These are phyloP conservation scores for Phytophthora nicotianae DNA, from an alignment of 352 stramenopile species.

Conservation along the genomic window DNA sequence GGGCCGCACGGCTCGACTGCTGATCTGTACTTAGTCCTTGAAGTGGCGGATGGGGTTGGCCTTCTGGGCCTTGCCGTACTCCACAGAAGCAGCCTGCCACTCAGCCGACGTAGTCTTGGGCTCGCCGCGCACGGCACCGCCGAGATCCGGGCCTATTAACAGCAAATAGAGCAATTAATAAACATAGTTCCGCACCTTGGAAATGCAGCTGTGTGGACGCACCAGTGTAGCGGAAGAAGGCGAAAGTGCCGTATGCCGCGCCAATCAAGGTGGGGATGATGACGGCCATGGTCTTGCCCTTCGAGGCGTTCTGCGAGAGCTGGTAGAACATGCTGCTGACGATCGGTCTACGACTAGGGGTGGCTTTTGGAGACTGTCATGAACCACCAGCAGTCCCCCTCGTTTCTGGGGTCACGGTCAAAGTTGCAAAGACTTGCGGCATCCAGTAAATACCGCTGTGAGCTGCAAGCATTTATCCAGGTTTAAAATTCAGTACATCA, in stretches of 20 bases:
- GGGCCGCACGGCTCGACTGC: slow-evolving; percentile 12
- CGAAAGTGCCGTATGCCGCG: slow-evolving; percentile 54
- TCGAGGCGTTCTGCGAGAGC: slow-evolving; percentile 72
- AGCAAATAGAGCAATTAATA: background rate
- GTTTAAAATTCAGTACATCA: background rate
- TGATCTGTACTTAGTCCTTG: slow-evolving; percentile 66
- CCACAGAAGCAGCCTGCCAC: slow-evolving; percentile 74
- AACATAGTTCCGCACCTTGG: background rate
- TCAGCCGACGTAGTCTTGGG: slow-evolving; percentile 80
- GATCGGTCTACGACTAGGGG: slow-evolving; percentile 19
- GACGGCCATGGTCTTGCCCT: slow-evolving; percentile 58
- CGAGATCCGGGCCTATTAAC: slow-evolving; percentile 61
- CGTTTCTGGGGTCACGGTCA: slow-evolving; percentile 34
- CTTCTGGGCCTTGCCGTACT: slow-evolving; percentile 83
- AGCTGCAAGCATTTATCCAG: background rate
- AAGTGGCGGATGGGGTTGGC: slow-evolving; percentile 86
- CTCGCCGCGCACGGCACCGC: slow-evolving; percentile 49
- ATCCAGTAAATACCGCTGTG: slow-evolving; percentile 1
- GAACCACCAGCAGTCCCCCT: slow-evolving; percentile 34
- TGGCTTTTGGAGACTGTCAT: slow-evolving; percentile 38
- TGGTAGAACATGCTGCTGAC: slow-evolving; percentile 61
- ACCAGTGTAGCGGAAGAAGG: slow-evolving; percentile 71
- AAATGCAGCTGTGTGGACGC: slow-evolving; percentile 6
- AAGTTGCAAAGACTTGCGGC: slow-evolving; percentile 60
- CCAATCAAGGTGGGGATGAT: slow-evolving; percentile 45